These are phyloP conservation scores for Nowakowskiella sp. DNA, from an alignment of 192 early-diverging fungal species.

Conservation along the genomic window DNA sequence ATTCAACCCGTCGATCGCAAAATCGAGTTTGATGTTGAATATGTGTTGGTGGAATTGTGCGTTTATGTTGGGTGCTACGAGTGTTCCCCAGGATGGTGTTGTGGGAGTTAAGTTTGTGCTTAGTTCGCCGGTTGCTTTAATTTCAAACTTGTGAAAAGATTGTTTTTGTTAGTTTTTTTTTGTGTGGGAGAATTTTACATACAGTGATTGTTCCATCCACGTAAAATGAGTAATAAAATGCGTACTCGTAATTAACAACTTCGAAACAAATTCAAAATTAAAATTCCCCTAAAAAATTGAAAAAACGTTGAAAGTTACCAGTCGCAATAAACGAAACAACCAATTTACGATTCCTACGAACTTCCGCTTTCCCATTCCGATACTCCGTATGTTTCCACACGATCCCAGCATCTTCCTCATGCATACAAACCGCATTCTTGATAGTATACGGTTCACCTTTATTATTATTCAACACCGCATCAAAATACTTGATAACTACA, in stretches of 20 bases:
- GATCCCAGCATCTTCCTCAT: neutral
- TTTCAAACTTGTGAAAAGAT: too few species aligned
- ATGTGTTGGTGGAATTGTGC: neutral
- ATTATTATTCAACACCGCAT: neutral
- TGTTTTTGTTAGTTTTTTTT: too few species aligned
- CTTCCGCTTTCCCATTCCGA: neutral
- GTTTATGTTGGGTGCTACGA: neutral
- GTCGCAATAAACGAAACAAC: neutral
- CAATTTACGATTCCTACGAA: neutral
- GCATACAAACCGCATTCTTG: neutral
- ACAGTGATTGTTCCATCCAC: neutral
- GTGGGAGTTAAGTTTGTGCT: neutral
- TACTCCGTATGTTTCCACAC: neutral
- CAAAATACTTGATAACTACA: neutral
- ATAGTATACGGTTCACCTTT: neutral
- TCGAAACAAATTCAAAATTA: neutral
- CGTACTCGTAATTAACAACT: neutral
- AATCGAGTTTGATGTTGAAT: neutral
- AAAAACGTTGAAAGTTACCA: neutral
- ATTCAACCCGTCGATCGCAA: neutral
- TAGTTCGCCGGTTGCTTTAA: neutral
- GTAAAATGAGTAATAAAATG: neutral
- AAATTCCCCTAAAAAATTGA: neutral
- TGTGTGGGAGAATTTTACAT: too few species aligned
- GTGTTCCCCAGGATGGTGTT: neutral